Base-by-base conservation (phyloP, 2,329 filamentous ascomycete genomes). In the Dothideomycetidae sp. region DNA sequence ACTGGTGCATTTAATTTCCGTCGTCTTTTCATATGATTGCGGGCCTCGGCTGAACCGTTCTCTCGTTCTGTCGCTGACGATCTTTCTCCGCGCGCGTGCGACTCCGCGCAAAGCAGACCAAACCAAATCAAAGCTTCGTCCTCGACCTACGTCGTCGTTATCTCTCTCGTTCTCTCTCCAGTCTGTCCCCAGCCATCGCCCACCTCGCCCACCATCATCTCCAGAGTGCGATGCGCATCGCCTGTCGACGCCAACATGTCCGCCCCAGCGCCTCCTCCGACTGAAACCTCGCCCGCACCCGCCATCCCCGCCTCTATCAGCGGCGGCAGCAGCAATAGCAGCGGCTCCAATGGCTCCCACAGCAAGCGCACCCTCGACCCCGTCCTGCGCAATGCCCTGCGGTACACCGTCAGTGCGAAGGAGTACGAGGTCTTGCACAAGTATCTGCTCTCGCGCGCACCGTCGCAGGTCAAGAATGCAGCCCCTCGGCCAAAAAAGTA, bases 401-500 rank as follows among this genome's bases (percentile, higher is more conserved):
- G 85, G 47, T 86, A 93, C 60, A 90, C 81, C 41, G 58, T 77
- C 37, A 84, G 86, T 53, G 76, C 83, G 29, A 75, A 78, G 56
- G 86, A 94, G 57, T 94, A 94, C 59, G 78, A 82, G 47, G 64
- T 78, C 1, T 71, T 94, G 12, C 84, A 93, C 58, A 78, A 79
- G 52, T 85, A 86, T 53, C 70, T 93, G 37, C 68, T 90, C 35
- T 84, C 81, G 43, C 75, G 78, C 32, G 78, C 81, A 4, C 60
- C 66, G 62, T 58, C 69, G 50, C 47, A 41, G 29, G 57, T 80
- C 52, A 59, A 72, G 62, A 68, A 66, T 44, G 63, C 61, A 44
- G 57, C 68, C 2, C 64, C 64, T 10, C 56, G 61, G 12, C 71
- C 71, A 4, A 56, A 59, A 19, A 54, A 56, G 29, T 74, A 68